These are phyloP conservation scores for Dalechampia spathulata DNA, from an alignment of 441 rosid species.

Conservation along the genomic window DNA sequence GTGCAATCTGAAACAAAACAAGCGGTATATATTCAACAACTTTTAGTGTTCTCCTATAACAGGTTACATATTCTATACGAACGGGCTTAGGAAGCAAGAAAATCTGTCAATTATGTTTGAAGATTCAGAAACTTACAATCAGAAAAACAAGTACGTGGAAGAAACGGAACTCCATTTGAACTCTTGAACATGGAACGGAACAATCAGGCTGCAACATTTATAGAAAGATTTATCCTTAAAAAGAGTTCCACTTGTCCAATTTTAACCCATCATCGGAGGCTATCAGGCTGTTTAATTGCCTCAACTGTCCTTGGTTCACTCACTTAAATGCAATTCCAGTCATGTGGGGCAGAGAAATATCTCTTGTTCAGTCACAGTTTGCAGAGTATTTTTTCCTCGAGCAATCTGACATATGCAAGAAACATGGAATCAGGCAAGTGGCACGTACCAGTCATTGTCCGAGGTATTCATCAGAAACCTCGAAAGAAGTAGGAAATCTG, in stretches of 20 bases:
- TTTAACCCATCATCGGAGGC: conserved; percentile 3
- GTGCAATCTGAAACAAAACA: conserved; percentile 39
- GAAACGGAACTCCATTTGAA: conserved; percentile 30
- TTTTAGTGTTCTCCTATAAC: background rate
- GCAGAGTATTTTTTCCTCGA: too few relatives aligned
- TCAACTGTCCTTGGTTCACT: conserved; percentile 29
- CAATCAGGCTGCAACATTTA: conserved; percentile 3
- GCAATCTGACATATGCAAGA: too few relatives aligned
- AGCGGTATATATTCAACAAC: background rate
- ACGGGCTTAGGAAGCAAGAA: background rate
- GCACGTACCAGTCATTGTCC: background rate
- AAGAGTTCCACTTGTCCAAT: background rate
- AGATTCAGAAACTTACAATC: conserved; percentile 22
- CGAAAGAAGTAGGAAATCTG: background rate
- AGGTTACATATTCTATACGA: background rate
- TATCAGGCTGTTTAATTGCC: conserved; percentile 16
- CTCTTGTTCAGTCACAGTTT: too few relatives aligned
- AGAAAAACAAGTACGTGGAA: too few relatives aligned
- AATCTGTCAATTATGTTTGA: background rate
- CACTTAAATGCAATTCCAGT: conserved; percentile 19
- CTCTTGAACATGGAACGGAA: conserved; percentile 5
- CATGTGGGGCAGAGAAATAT: too few relatives aligned
- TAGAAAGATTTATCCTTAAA: conserved; percentile 9
- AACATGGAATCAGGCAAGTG: background rate
- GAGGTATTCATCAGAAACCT: background rate